Percentiles rank a stretch among this genome's conserved stretches.
phyloP scores from a whole-genome alignment of 2,329 filamentous ascomycete genomes.

The Nothomitra cinnamomea region DNA sequence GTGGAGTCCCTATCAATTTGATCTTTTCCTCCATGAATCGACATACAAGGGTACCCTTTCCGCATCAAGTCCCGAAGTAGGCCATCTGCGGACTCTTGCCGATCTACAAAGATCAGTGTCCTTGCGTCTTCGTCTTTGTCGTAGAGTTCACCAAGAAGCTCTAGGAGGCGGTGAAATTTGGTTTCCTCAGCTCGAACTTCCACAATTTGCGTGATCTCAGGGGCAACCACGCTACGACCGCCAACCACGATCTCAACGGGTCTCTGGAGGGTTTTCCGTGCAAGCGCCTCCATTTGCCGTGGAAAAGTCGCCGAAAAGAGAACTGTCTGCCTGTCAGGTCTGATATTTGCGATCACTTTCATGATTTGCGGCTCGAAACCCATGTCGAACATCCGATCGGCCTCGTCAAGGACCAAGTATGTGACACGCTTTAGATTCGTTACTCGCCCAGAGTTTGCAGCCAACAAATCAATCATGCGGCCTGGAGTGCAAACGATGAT shows the following conservation, averaged over 20 bases:
- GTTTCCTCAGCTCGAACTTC: constrained; percentile 67
- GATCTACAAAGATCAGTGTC: constrained; percentile 78
- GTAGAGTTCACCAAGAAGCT: constrained; percentile 76
- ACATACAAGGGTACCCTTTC: constrained; percentile 81
- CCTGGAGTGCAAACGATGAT: constrained; percentile 92
- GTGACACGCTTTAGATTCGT: constrained; percentile 80
- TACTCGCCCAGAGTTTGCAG: constrained; percentile 84
- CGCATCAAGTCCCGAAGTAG: constrained; percentile 60
- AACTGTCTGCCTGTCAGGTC: constrained; percentile 84
- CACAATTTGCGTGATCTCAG: constrained; percentile 76
- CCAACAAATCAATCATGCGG: constrained; percentile 85
- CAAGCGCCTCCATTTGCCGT: constrained; percentile 76
- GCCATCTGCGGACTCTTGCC: constrained; percentile 77
- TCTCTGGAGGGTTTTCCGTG: constrained; percentile 70
- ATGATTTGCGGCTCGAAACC: constrained; percentile 96
- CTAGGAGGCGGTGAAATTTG: constrained; percentile 72
- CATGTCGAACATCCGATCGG: constrained; percentile 99
- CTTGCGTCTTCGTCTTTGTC: constrained; percentile 77
- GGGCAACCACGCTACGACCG: constrained; percentile 52
- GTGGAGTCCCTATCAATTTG: constrained; percentile 86
- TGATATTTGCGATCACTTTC: constrained; percentile 84
- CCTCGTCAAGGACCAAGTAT: constrained; percentile 91
- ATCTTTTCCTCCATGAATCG: constrained; percentile 85
- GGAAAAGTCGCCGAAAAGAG: constrained; percentile 96
- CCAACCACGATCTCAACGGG: constrained; percentile 88